Evolutionary conservation across 2,329 filamentous ascomycete genomes (phyloP), one percentile per base, ranked within the genome.

Genomic region (Diaporthe sp.): DNA sequence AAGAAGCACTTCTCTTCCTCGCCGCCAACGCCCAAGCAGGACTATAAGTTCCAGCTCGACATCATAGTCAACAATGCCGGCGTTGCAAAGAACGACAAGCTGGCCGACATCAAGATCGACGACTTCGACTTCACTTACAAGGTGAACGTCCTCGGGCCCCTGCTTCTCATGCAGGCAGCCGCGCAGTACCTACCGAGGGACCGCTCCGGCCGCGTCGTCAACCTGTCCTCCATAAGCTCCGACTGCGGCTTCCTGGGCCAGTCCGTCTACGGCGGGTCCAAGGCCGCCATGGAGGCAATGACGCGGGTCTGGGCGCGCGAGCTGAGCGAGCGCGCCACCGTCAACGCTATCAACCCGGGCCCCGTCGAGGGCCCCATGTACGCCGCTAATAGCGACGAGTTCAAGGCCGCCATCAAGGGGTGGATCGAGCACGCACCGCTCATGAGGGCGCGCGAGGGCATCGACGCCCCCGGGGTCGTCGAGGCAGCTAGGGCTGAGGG

Each of bases 41-140:
- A 84, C 75, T 86, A 87, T 73, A 76, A 69, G 9, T 90, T 95
- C 82, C 91, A 93, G 80, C 89, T 98, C 80, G 94, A 97, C 84
- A 94, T 98, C 77, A 87, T 98, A 72, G 87, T 98, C 87, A 97
- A 98, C 89, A 98, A 97, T 83, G 95, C 95, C 42, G 95, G 94
- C 72, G 86, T 92, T 9, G 87, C 90, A 44, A 85, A 90, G 53
- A 96, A 97, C 84, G 90, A 92, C 79, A 82, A 86, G 37, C 85
- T 94, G 34, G 88, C 90, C 69, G 89, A 94, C 39, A 90, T 95
- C 77, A 89, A 89, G 5, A 81, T 88, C 8, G 87, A 88, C 17
- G 90, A 95, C 80, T 97, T 96, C 85, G 88, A 92, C 58, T 86
- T 89, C 79, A 92, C 93, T 74, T 97, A 95, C 86, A 89, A 90